Conservation (phyloP, 192 early-diverging fungal species). For the Coemansia brasiliensis region DNA sequence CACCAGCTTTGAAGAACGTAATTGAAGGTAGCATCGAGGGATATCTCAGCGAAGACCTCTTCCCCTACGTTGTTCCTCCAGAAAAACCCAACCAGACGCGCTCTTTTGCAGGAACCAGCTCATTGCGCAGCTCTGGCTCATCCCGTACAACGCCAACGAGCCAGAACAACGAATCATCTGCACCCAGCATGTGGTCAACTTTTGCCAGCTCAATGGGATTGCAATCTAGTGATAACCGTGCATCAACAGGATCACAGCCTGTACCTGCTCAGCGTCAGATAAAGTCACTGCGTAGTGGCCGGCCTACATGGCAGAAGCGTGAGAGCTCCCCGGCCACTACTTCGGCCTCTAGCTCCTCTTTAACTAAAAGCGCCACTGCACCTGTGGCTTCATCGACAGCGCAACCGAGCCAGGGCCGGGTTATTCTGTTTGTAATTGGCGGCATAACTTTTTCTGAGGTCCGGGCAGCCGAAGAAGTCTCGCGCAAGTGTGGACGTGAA, state of each 20-base stretch:
- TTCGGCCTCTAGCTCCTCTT: constrained; percentile 7
- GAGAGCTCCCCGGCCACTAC: constrained; percentile 40
- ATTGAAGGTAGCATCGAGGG: constrained; percentile 42
- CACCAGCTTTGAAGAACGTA: constrained; percentile 46
- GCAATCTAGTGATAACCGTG: constrained; percentile 27
- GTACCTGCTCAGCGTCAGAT: constrained; percentile 30
- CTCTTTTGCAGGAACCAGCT: constrained; percentile 14
- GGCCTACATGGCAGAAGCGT: constrained; percentile 56
- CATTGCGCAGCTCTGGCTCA: constrained; percentile 18
- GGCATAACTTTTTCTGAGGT: constrained; percentile 51
- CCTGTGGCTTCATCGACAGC: constrained; percentile 1
- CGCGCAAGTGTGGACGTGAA: constrained; percentile 46
- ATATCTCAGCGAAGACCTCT: constrained; percentile 51
- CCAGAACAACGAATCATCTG: constrained; percentile 30
- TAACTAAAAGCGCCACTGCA: constrained; percentile 10
- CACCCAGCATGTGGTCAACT: constrained; percentile 51
- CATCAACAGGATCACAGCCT: constrained; percentile 27
- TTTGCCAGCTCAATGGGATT: constrained; percentile 42
- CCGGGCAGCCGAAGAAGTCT: constrained; percentile 51
- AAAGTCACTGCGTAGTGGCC: constrained; percentile 46
- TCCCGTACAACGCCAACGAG: constrained; percentile 24
- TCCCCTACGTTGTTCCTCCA: constrained; percentile 55
- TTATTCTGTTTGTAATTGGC: constrained; percentile 54
- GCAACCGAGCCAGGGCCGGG: constrained; percentile 25
- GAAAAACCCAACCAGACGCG: constrained; percentile 33